A percentile compares a stretch with the other conserved stretches of the same genome.
Conservation (phyloP, 225 moss, liverwort and hornwort species). For the Takakia lepidozioides region DNA sequence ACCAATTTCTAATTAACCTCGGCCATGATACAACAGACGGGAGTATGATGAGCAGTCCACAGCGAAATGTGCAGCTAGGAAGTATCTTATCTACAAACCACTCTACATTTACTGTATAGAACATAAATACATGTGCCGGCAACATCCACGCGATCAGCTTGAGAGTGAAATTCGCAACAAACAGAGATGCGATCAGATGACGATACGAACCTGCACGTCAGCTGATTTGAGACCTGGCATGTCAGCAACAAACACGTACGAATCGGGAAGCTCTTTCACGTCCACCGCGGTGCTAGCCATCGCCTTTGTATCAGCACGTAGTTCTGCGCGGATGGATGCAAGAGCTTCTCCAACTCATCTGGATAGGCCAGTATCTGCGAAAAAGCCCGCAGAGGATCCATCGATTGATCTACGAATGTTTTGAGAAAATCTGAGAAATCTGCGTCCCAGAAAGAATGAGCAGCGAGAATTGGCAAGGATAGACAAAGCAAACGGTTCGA, state of each 20-base stretch:
- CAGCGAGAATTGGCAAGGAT: too few species aligned
- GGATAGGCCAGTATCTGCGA: slow-evolving; percentile 22
- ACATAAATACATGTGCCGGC: too few species aligned
- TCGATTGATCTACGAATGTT: slow-evolving; percentile 15
- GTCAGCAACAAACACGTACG: slow-evolving; percentile 32
- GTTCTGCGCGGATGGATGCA: slow-evolving; percentile 14
- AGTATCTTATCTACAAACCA: too few species aligned
- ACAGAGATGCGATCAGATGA: too few species aligned
- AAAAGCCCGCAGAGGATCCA: slow-evolving; percentile 38
- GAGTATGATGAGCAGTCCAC: too few species aligned
- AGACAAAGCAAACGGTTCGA: too few species aligned
- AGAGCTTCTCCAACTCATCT: slow-evolving; percentile 15
- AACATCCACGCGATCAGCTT: not conserved
- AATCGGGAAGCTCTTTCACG: slow-evolving; percentile 22
- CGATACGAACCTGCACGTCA: slow-evolving; percentile 45
- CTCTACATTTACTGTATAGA: too few species aligned
- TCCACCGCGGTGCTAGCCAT: slow-evolving; percentile 32
- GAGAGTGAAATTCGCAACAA: too few species aligned
- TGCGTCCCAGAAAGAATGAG: too few species aligned
- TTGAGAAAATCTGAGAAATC: not conserved
- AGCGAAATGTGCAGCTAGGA: too few species aligned
- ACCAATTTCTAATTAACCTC: not conserved
- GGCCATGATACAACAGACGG: not conserved
- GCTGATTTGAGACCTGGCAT: slow-evolving; percentile 26
- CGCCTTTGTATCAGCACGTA: slow-evolving; percentile 19